Evolutionary conservation across 2,329 filamentous ascomycete genomes (phyloP), one percentile per base, ranked within the genome.

Genomic region (Apiospora phragmitis): DNA sequence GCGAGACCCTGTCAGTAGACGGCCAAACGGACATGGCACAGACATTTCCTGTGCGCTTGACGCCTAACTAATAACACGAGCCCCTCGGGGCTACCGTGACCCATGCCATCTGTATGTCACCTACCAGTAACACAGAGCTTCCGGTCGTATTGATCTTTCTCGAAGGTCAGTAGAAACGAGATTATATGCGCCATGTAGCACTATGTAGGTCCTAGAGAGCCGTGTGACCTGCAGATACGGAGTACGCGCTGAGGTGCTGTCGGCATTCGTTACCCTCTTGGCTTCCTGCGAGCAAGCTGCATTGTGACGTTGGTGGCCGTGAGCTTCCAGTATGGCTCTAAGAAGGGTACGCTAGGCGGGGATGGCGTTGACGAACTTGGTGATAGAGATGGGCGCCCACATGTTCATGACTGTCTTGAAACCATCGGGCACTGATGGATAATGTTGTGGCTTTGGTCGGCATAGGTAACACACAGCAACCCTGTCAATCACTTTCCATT

Each of bases 401-500:
- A 47, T 45, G 29, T 59, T 38, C 29, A 62, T 62, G 55, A 62
- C 55, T 62, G 32, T 59, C 43, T 32, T 62, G 55, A 62, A 62
- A 62, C 55, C 55, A 32, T 38, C 32, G 21, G 55, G 55, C 55
- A 38, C 55, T 62, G 55, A 9, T 62, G 55, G 55, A 38, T 62
- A 62, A 21, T 16, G 29, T 29, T 18, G 26, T 7, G 49, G 24
- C 14, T 26, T 26, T 38, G 32, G 35, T 68, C 18, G n/a, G 69
- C 68, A 42, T 70, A 68, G 71, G 70, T 74, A 62, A 35, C 55
- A n/a, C 14, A 71, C 62, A 69, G 41, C 59, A 62, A 62, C 71
- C 71, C 72, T 69, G 69, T 66, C 70, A 55, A 74, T 71, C 73
- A 68, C 70, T 49, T 69, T 65, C 65, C 55, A 11, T n/a, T 62